Percentiles rank a stretch among this genome's conserved stretches.
Evolutionary conservation across 805 yeast genomes (phyloP).

Genomic region (Wickerhamomyces ciferrii): DNA sequence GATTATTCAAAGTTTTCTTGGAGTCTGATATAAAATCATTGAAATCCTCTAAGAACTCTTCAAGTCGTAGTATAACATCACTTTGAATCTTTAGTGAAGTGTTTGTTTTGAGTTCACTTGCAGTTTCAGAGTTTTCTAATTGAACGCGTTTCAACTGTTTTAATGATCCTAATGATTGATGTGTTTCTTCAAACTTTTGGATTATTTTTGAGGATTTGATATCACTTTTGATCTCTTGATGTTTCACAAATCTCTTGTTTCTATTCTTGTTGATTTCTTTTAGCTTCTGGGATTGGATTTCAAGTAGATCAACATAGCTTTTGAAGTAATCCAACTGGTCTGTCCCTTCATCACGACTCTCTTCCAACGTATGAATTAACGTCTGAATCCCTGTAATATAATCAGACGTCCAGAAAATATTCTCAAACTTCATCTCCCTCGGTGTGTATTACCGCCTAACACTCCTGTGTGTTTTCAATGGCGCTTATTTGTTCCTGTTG

Average conservation of each 20-base stretch:
- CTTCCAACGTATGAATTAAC: slow-evolving; percentile 13
- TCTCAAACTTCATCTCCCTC: slow-evolving; percentile 7
- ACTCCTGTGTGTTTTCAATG: background rate
- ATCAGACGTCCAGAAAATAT: slow-evolving; percentile 27
- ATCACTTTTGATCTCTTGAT: background rate
- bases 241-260: background rate
- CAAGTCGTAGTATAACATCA: slow-evolving; percentile 9
- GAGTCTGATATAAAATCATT: slow-evolving; percentile 7
- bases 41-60: slow-evolving; percentile 19
- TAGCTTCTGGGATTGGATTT: slow-evolving; percentile 8
- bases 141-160: background rate
- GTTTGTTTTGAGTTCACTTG: slow-evolving; percentile 2
- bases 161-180: background rate
- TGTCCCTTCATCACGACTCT: slow-evolving; percentile 13
- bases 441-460: no score
- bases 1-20: slow-evolving; percentile 5
- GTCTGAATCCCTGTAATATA: slow-evolving; percentile 23
- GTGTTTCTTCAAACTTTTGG: background rate
- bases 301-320: slow-evolving; percentile 14
- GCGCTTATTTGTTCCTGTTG: background rate
- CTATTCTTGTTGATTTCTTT: slow-evolving; percentile 4
- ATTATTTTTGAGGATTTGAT: background rate
- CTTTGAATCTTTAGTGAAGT: slow-evolving; percentile 8
- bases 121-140: background rate
- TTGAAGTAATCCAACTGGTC: slow-evolving; percentile 13